Conservation (phyloP, 371 early-diverging fungal genomes). For the Apophysomyces variabilis region DNA sequence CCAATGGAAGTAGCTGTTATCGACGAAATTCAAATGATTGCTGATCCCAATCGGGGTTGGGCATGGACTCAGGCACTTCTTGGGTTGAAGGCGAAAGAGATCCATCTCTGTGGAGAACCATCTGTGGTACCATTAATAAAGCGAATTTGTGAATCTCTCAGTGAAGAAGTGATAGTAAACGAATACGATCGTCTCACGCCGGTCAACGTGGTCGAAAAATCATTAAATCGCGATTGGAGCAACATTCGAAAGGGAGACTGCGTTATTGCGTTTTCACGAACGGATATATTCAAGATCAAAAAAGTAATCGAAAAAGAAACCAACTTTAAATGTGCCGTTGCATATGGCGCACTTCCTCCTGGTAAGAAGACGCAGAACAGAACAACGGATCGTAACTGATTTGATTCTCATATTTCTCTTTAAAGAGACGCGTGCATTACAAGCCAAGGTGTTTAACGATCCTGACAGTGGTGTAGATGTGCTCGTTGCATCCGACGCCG, state of each 20-base stretch:
- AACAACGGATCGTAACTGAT: too few species aligned
- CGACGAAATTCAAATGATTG: slow-evolving; percentile 97
- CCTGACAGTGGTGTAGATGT: slow-evolving; percentile 80
- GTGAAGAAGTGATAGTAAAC: slow-evolving; percentile 82
- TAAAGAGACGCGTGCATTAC: slow-evolving; percentile 82
- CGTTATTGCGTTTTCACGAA: slow-evolving; percentile 87
- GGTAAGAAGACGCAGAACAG: slow-evolving; percentile 34
- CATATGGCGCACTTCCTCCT: slow-evolving; percentile 93
- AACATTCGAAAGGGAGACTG: slow-evolving; percentile 84
- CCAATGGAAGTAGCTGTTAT: slow-evolving; percentile 88
- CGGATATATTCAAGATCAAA: slow-evolving; percentile 79
- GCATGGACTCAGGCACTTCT: slow-evolving; percentile 94
- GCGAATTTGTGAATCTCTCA: slow-evolving; percentile 67
- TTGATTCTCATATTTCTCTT: too few species aligned
- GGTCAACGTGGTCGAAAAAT: slow-evolving; percentile 55
- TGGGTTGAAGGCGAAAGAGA: slow-evolving; percentile 80
- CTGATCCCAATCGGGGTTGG: slow-evolving; percentile 89
- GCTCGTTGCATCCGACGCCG: slow-evolving; percentile 94
- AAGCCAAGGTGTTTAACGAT: slow-evolving; percentile 92
- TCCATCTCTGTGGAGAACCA: slow-evolving; percentile 95
- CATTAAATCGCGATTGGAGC: slow-evolving; percentile 60
- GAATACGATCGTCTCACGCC: slow-evolving; percentile 82
- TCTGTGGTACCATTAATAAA: slow-evolving; percentile 85
- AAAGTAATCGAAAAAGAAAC: slow-evolving; percentile 77
- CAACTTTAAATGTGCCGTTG: slow-evolving; percentile 84